These are phyloP conservation scores for Sclerotinia nivalis DNA, from an alignment of 2,329 filamentous ascomycete genomes.

Conservation along the genomic window DNA sequence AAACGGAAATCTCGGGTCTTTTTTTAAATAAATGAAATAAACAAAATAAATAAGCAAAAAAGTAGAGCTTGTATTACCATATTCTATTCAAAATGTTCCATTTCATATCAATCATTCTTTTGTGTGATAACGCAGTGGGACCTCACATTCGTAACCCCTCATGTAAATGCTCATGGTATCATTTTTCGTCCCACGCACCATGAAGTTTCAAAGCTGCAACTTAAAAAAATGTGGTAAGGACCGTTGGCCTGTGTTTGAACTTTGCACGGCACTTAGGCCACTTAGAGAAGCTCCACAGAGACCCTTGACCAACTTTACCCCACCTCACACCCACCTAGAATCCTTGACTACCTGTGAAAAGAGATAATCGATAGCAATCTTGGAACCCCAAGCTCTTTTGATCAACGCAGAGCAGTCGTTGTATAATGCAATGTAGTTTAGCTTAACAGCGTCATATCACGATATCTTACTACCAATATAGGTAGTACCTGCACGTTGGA, in stretches of 20 bases:
- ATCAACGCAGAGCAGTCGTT: not conserved
- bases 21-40: not conserved
- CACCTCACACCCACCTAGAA: not conserved
- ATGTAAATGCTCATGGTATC: not conserved
- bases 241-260: not conserved
- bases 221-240: not conserved
- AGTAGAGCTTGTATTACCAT: not conserved
- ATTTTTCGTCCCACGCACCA: not conserved
- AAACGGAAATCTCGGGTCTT: not conserved
- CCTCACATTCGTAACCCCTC: not conserved
- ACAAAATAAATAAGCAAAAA: not conserved
- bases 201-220: not conserved
- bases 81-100: not conserved
- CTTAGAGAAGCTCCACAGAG: not conserved
- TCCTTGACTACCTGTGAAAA: not conserved
- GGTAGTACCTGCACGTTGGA: not conserved
- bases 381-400: not conserved
- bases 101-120: not conserved
- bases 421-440: too few species aligned
- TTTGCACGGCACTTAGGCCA: not conserved
- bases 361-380: not conserved
- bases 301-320: constrained; percentile 10
- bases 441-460: not conserved
- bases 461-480: not conserved
- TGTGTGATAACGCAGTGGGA: not conserved